Percentiles rank a stretch among this genome's conserved stretches.
These are phyloP conservation scores for Pachysandra terminalis DNA, from an alignment of 164 flowering plant genomes.

Conservation along the genomic window DNA sequence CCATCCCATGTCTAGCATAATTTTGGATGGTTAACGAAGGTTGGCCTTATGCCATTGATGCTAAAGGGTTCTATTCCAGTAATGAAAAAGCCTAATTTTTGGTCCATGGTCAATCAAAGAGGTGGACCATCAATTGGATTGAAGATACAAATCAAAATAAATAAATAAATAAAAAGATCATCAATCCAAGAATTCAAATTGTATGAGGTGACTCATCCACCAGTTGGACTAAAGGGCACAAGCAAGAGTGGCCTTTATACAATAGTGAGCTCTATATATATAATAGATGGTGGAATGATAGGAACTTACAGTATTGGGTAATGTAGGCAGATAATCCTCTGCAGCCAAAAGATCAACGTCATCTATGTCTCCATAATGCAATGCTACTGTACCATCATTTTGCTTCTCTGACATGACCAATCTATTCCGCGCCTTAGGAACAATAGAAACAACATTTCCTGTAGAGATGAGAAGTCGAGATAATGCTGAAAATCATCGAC, in stretches of 20 bases:
- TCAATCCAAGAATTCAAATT: not conserved
- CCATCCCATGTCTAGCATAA: not conserved
- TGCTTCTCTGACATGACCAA: slow-evolving; percentile 77
- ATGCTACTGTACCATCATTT: slow-evolving; percentile 74
- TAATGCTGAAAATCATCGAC: not conserved
- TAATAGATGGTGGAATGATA: not conserved
- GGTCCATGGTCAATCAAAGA: not conserved
- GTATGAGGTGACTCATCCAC: not conserved
- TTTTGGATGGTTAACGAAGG: not conserved
- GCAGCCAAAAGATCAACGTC: slow-evolving; percentile 41
- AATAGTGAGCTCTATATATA: not conserved
- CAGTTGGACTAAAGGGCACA: not conserved
- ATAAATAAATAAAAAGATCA: no score
- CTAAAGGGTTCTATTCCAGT: not conserved
- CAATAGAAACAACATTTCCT: slow-evolving; percentile 49
- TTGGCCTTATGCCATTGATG: not conserved
- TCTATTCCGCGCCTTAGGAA: slow-evolving; percentile 37
- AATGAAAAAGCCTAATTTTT: not conserved
- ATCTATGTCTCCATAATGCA: slow-evolving; percentile 69
- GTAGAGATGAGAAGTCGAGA: slow-evolving; percentile 9
- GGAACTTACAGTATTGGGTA: slow-evolving; percentile 78
- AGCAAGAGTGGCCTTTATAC: not conserved
- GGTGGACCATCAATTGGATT: not conserved
- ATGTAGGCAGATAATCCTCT: slow-evolving; percentile 67
- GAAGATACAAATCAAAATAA: no score